phyloP scores from a whole-genome alignment of 768 basidiomycete species.

The Porpolomopsis calyptriformis region DNA sequence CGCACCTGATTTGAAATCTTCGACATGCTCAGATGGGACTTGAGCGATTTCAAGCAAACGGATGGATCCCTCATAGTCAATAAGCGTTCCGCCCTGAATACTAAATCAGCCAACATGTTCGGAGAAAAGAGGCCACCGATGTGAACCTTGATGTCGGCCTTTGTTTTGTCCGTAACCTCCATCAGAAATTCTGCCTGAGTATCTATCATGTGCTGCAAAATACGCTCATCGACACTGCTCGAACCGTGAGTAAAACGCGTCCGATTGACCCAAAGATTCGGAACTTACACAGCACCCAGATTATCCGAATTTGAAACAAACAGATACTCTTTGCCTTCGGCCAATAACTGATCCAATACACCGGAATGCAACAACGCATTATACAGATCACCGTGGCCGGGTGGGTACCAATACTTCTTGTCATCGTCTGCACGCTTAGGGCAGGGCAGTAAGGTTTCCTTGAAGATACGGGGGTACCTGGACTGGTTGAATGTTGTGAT shows the following conservation, averaged over 20 bases:
- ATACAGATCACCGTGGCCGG: conserved; percentile 94
- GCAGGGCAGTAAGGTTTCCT: conserved; percentile 79
- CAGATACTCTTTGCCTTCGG: conserved; percentile 92
- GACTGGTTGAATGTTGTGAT: conserved; percentile 92
- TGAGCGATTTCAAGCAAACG: conserved; percentile 91
- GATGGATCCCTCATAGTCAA: conserved; percentile 83
- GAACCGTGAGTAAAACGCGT: conserved; percentile 14
- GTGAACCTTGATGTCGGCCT: conserved; percentile 50
- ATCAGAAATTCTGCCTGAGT: conserved; percentile 78
- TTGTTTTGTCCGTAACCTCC: conserved; percentile 97
- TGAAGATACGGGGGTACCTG: conserved; percentile 84
- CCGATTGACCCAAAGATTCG: conserved; percentile 30
- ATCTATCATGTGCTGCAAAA: conserved; percentile 80
- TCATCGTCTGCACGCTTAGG: conserved; percentile 70
- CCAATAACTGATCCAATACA: conserved; percentile 78
- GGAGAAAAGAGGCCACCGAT: conserved; percentile 21
- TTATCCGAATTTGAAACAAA: conserved; percentile 98
- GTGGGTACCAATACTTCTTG: conserved; percentile 93
- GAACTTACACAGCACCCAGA: conserved; percentile 74
- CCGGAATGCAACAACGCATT: conserved; percentile 87
- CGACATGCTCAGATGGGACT: conserved; percentile 85
- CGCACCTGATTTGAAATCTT: conserved; percentile 82
- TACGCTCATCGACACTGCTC: conserved; percentile 65
- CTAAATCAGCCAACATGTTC: neutral
- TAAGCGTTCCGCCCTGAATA: conserved; percentile 67